Evolutionary conservation across 495 filamentous ascomycete genomes (phyloP), one percentile per base, ranked within the genome.

Genomic region (Lineolata rhizophorae): DNA sequence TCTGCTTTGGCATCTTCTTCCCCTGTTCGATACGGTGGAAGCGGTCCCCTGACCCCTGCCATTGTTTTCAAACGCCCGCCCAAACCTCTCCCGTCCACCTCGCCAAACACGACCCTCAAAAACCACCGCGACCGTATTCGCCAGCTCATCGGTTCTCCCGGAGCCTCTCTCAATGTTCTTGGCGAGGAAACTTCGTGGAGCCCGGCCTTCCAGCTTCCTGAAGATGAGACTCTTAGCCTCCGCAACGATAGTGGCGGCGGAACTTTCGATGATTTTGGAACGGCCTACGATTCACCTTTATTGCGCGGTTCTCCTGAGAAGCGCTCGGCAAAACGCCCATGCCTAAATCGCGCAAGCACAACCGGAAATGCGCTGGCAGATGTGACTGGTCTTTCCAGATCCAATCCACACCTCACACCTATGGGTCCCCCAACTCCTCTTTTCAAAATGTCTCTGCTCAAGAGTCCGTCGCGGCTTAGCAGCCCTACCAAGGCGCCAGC

Each of bases 41-140:
- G 43, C 13, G 41, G 37, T 20, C 52, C 52, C 15, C 62, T 94
- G 28, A 95, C 87, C 0, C 87, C 87, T 0, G 69, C 78, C 5
- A 70, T 80, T 34, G 80, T 82, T 42, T 73, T 97, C 45, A 80
- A 76, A 53, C 70, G 77, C 18, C 79, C 84, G 8, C 60, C 67
- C 1, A 76, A 75, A 45, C 75, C 81, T 17, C 82, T 82, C 13
- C 69, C 78, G 36, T 92, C 85, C 3, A 72, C 83, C 10, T 94
- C 85, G 6, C 87, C 87, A 0, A 90, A 83, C 49, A 94, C 87
- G 3, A 92, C 92, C 40, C 64, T 97, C n/a, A 72, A 76, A 25
- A 72, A 90, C 31, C 87, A 95, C 46, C 78, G 87, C 15, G 73
- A 83, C 37, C 75, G 67, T 27, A 80, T 97, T 31, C 71, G 71